Evolutionary conservation across 768 basidiomycete genomes (phyloP).

Genomic region (Phylloporus sp.): DNA sequence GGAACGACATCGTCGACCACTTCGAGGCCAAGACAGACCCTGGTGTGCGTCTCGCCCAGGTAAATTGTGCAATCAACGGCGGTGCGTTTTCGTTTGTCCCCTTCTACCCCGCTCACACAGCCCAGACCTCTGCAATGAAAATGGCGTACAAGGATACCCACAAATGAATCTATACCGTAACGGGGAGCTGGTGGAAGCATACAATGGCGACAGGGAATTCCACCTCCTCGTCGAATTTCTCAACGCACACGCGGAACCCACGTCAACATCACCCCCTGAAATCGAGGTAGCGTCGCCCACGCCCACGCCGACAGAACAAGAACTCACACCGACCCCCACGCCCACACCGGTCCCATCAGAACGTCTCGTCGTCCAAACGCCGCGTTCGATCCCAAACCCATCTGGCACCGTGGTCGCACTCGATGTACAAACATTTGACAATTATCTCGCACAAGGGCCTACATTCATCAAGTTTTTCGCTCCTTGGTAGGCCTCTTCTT

Average conservation of each 20-base stretch:
- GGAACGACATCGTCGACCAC: slow-evolving; percentile 63
- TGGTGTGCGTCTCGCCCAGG: slow-evolving; percentile 66
- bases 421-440: slow-evolving; percentile 35
- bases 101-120: neutral
- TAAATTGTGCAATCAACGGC: slow-evolving; percentile 75
- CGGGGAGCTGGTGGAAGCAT: slow-evolving; percentile 58
- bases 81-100: slow-evolving; percentile 42
- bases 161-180: slow-evolving; percentile 69
- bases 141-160: slow-evolving; percentile 70
- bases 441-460: slow-evolving; percentile 42
- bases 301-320: neutral
- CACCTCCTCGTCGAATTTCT: slow-evolving; percentile 57
- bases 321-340: slow-evolving; percentile 18
- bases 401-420: slow-evolving; percentile 12
- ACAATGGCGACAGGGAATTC: slow-evolving; percentile 49
- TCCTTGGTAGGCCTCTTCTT: slow-evolving; percentile 57
- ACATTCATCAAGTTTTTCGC: slow-evolving; percentile 82
- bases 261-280: neutral
- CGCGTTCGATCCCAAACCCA: neutral
- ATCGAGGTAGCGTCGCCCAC: neutral
- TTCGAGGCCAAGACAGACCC: slow-evolving; percentile 39
- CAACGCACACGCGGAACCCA: slow-evolving; percentile 37
- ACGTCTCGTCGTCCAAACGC: neutral
- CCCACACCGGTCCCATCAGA: neutral
- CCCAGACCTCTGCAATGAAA: slow-evolving; percentile 75